Evolutionary conservation across 768 basidiomycete species (phyloP).

Genomic region (Leucocoprinus leucothites): DNA sequence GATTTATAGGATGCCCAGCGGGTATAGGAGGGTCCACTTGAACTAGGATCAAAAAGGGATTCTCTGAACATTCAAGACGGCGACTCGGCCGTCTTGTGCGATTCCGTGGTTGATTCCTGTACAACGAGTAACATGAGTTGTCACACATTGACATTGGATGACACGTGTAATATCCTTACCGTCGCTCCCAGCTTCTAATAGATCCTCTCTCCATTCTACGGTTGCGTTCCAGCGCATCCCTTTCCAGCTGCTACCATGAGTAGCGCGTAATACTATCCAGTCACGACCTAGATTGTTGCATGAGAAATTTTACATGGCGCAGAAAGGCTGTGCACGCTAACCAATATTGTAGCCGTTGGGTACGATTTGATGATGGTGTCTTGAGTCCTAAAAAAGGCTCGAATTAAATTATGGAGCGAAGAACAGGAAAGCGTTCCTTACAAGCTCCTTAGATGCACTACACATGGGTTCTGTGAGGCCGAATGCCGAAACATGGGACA

Average conservation of each 20-base stretch:
- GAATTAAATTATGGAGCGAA: background rate
- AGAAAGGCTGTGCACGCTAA: constrained; percentile 13
- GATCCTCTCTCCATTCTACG: constrained; percentile 70
- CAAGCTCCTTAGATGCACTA: constrained; percentile 75
- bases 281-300: constrained; percentile 52
- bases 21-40: too few relatives aligned
- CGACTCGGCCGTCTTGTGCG: constrained; percentile 74
- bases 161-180: constrained; percentile 38
- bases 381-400: constrained; percentile 39
- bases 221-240: constrained; percentile 74
- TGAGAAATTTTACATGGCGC: background rate
- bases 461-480: background rate
- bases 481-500: background rate
- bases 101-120: constrained; percentile 81
- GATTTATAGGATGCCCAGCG: too few relatives aligned
- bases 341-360: constrained; percentile 74
- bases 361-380: constrained; percentile 68
- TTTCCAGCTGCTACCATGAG: constrained; percentile 57
- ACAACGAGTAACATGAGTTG: background rate
- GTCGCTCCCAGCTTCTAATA: constrained; percentile 64
- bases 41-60: too few relatives aligned
- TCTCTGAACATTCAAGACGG: constrained; percentile 68
- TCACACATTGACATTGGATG: background rate
- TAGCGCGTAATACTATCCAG: constrained; percentile 67
- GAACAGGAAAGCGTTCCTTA: constrained; percentile 17